Conservation (phyloP, 495 filamentous ascomycete species). For the Aspergillus baeticus region DNA sequence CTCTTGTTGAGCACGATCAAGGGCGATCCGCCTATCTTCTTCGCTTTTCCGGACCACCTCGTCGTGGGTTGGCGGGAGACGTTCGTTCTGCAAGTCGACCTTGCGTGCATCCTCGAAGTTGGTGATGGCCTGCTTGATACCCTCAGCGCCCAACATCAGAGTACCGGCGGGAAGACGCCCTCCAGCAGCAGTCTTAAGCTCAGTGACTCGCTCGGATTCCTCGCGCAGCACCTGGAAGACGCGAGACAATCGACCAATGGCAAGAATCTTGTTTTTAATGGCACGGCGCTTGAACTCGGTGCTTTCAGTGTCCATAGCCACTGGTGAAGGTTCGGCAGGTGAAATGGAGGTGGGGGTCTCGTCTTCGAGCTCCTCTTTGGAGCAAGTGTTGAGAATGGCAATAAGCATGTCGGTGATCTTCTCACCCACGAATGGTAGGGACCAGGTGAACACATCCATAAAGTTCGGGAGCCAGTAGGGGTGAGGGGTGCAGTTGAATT, state of each 20-base stretch:
- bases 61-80: conserved; percentile 86
- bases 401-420: conserved; percentile 99
- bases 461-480: conserved; percentile 99
- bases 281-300: conserved; percentile 90
- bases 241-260: conserved; percentile 92
- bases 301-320: conserved; percentile 72
- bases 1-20: conserved; percentile 79
- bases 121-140: conserved; percentile 98
- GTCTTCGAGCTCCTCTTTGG: conserved; percentile 90
- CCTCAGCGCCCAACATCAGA: conserved; percentile 95
- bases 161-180: conserved; percentile 93
- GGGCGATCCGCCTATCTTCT: conserved; percentile 73
- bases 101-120: conserved; percentile 97
- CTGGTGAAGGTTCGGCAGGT: conserved; percentile 65
- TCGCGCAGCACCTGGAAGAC: conserved; percentile 98
- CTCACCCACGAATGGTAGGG: conserved; percentile 95
- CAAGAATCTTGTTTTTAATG: conserved; percentile 99
- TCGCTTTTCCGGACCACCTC: conserved; percentile 80
- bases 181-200: conserved; percentile 94
- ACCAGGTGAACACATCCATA: conserved; percentile 99
- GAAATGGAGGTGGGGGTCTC: conserved; percentile 66
- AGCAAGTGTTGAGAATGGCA: conserved; percentile 95
- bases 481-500: conserved; percentile 99
- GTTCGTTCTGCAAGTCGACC: conserved; percentile 96
- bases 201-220: conserved; percentile 93